Evolutionary conservation across 257 asterid genomes (phyloP).

Genomic region (Primulina eburnea): DNA sequence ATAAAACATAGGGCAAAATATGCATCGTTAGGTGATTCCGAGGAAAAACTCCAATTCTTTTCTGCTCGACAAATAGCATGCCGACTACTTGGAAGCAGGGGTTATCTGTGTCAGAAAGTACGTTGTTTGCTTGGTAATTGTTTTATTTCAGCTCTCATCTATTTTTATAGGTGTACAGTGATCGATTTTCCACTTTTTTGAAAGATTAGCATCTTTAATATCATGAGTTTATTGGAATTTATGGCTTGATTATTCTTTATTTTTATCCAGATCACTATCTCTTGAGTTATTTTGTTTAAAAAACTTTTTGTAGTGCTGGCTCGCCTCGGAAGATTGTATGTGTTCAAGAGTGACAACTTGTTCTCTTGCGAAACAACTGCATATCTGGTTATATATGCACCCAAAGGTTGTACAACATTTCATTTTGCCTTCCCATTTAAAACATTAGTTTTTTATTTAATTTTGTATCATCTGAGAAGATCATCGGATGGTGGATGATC

Average conservation of each 20-base stretch:
- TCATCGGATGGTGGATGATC: background rate
- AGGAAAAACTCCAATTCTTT: constrained; percentile 80
- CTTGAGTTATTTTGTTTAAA: constrained; percentile 7
- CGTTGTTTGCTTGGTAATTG: constrained; percentile 8
- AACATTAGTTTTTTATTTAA: background rate
- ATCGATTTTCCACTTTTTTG: constrained; percentile 18
- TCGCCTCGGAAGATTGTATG: constrained; percentile 74
- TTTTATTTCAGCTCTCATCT: constrained; percentile 12
- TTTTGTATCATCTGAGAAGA: constrained; percentile 13
- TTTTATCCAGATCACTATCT: background rate
- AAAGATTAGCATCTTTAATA: constrained; percentile 10
- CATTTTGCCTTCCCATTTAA: background rate
- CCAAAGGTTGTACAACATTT: constrained; percentile 61
- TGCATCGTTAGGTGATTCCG: constrained; percentile 60
- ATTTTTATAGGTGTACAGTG: constrained; percentile 20
- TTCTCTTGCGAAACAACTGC: constrained; percentile 61
- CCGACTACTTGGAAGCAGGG: constrained; percentile 91
- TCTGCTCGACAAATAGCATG: constrained; percentile 98
- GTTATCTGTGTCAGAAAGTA: constrained; percentile 95
- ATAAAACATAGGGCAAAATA: constrained; percentile 80
- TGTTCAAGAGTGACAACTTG: constrained; percentile 54
- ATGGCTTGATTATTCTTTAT: constrained; percentile 4
- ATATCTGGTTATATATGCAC: constrained; percentile 94
- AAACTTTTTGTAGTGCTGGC: constrained; percentile 73
- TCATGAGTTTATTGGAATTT: background rate